A percentile compares a stretch with the other conserved stretches of the same genome.
Evolutionary conservation across 2,329 filamentous ascomycete species (phyloP).

Genomic region (Pseudocercospora cruenta): DNA sequence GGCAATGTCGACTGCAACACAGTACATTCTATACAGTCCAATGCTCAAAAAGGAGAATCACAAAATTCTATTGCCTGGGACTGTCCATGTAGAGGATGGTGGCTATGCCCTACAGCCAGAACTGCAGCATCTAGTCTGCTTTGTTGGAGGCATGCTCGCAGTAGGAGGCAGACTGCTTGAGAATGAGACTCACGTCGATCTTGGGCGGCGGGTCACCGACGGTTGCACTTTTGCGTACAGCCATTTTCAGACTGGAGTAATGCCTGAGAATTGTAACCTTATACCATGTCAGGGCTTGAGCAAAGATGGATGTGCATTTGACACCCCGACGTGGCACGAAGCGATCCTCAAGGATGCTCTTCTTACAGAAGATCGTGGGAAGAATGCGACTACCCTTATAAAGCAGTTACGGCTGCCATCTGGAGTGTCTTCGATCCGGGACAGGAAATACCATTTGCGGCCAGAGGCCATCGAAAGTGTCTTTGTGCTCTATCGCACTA

Average conservation of each 20-base stretch:
- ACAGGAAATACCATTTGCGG: constrained; percentile 66
- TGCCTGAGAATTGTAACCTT: constrained; percentile 62
- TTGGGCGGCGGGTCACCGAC: constrained; percentile 62
- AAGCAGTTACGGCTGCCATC: constrained; percentile 52
- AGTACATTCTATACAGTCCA: constrained; percentile 48
- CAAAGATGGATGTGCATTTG: constrained; percentile 47
- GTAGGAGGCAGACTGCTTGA: constrained; percentile 67
- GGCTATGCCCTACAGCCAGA: constrained; percentile 40
- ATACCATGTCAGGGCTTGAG: constrained; percentile 48
- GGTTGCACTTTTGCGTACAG: constrained; percentile 68
- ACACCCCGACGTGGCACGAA: constrained; percentile 50
- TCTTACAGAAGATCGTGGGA: constrained; percentile 29
- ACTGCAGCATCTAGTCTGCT: constrained; percentile 69
- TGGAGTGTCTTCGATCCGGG: constrained; percentile 60
- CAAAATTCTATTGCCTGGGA: constrained; percentile 56
- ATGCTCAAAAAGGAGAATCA: constrained; percentile 46
- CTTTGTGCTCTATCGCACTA: constrained; percentile 76
- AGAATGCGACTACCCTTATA: constrained; percentile 39
- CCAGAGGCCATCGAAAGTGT: constrained; percentile 82
- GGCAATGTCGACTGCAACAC: constrained; percentile 52
- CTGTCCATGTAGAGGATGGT: constrained; percentile 36
- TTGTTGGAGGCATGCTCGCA: constrained; percentile 70
- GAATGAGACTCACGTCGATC: constrained; percentile 57
- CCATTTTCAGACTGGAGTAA: constrained; percentile 60
- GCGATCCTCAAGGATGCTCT: constrained; percentile 41